Percentiles rank a stretch among this genome's conserved stretches.
Conservation (phyloP, 176 grass and related monocot species). For the Aegilops tauschii region DNA sequence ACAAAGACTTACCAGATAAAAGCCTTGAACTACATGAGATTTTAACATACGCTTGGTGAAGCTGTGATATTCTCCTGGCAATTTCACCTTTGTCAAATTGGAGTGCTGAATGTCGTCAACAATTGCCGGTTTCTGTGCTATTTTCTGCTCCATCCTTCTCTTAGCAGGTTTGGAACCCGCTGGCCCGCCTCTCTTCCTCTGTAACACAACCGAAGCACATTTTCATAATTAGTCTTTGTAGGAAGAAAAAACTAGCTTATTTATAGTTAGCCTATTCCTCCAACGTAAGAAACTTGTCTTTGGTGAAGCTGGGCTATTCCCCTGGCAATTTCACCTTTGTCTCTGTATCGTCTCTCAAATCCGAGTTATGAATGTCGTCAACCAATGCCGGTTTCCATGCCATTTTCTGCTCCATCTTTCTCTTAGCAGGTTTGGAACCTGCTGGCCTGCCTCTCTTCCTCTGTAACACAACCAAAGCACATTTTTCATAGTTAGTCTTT, state of each 20-base stretch:
- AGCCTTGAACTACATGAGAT: slow-evolving; percentile 38
- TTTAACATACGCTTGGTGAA: slow-evolving; percentile 29
- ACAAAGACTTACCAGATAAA: slow-evolving; percentile 35
- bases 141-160: not conserved
- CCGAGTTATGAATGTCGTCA: not conserved
- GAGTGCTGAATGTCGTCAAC: not conserved
- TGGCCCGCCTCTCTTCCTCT: not conserved
- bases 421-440: not conserved
- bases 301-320: slow-evolving; percentile 8
- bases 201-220: too few relatives aligned
- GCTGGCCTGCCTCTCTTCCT: not conserved
- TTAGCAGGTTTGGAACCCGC: not conserved
- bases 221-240: too few relatives aligned
- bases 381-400: too few relatives aligned
- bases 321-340: slow-evolving; percentile 17
- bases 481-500: too few relatives aligned
- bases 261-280: not conserved
- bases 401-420: not conserved
- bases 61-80: slow-evolving; percentile 24
- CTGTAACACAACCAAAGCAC: not conserved
- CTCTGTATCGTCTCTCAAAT: slow-evolving; percentile 11
- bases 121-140: too few relatives aligned
- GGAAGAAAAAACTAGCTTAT: not conserved
- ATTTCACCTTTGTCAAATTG: slow-evolving; percentile 16
- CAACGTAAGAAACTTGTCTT: not conserved